Conservation (phyloP, 2,329 filamentous ascomycete genomes). For the Harringtonia lauricola region DNA sequence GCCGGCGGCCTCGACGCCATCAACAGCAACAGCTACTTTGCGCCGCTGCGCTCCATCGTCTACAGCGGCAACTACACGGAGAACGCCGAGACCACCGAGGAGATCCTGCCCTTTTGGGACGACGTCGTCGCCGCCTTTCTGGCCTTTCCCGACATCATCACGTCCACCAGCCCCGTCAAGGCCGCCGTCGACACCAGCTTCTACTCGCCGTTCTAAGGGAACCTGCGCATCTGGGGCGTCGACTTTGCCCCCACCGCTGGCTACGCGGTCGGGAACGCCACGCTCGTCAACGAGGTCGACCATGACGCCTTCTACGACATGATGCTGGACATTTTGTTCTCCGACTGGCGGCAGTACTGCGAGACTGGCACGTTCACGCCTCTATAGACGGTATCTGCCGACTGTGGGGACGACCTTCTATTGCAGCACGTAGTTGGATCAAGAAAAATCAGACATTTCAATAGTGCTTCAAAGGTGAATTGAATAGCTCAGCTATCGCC, state of each 20-base stretch:
- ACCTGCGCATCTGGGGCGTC: slow-evolving; percentile 4
- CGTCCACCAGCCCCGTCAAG: neutral
- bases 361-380: neutral
- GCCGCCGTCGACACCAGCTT: slow-evolving; percentile 6
- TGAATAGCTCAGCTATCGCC: too few species aligned
- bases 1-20: slow-evolving; percentile 4
- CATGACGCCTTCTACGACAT: slow-evolving; percentile 3
- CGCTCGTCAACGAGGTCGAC: slow-evolving; percentile 1
- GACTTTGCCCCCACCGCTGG: slow-evolving; percentile 5
- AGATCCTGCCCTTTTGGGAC: slow-evolving; percentile 6
- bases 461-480: too few species aligned
- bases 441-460: too few species aligned
- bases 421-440: too few species aligned
- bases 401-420: too few species aligned
- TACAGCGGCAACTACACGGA: slow-evolving; percentile 5
- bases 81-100: neutral
- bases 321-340: slow-evolving; percentile 3
- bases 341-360: slow-evolving; percentile 5
- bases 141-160: slow-evolving; percentile 5
- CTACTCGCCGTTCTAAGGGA: slow-evolving; percentile 6
- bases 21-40: slow-evolving; percentile 7
- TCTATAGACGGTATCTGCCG: too few species aligned
- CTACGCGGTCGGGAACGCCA: slow-evolving; percentile 2
- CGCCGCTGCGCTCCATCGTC: slow-evolving; percentile 2
- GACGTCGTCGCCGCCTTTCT: slow-evolving; percentile 5